Conservation (phyloP, 2,329 filamentous ascomycete species). For the Ceratocystis smalleyi region DNA sequence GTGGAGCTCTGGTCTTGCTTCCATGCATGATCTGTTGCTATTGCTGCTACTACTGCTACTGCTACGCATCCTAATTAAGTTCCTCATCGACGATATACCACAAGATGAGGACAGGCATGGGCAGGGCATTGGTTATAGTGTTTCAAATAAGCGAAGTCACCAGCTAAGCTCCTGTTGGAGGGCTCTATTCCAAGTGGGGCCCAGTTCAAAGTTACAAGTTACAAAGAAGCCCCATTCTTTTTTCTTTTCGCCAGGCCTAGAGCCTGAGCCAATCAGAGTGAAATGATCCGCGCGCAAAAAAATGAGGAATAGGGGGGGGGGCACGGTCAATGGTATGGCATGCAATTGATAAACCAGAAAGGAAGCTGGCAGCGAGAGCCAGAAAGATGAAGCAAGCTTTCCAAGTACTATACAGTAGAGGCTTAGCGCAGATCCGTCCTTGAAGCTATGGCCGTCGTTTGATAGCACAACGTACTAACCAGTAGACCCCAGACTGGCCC, state of each 20-base stretch:
- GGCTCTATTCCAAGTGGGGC: not conserved
- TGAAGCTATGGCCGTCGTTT: not conserved
- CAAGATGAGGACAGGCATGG: too few relatives aligned
- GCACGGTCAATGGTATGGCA: not conserved
- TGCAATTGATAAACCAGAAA: not conserved
- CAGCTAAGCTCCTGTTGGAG: not conserved
- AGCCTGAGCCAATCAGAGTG: not conserved
- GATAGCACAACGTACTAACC: not conserved
- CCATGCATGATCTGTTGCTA: not conserved
- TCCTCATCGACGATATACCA: not conserved
- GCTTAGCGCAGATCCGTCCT: not conserved
- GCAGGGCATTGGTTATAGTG: not conserved
- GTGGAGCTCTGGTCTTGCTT: too few relatives aligned
- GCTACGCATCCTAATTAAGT: not conserved
- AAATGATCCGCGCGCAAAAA: not conserved
- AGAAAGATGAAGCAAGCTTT: not conserved
- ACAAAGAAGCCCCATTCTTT: not conserved
- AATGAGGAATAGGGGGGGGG: not conserved
- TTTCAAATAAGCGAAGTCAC: slow-evolving; percentile 4
- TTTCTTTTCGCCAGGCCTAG: not conserved
- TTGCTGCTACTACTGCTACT: not conserved
- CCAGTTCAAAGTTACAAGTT: not conserved
- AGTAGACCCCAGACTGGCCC: not conserved
- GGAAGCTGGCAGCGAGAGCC: not conserved
- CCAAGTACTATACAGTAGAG: not conserved